Evolutionary conservation across 768 basidiomycete species (phyloP), one percentile per base, ranked within the genome.

Genomic region (Mycena rebaudengoi): DNA sequence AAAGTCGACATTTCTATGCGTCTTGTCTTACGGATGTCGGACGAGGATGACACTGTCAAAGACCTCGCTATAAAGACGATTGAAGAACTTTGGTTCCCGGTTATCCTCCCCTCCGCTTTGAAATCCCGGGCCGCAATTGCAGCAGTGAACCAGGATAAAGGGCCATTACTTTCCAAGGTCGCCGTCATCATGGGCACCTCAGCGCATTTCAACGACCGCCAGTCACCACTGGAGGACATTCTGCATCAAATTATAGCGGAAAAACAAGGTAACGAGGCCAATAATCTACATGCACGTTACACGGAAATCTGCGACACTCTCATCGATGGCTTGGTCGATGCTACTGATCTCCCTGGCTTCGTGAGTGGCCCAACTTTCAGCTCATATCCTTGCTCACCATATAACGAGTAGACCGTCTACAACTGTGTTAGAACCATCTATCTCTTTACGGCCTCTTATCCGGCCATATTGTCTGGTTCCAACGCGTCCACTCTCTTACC

Each of bases 11-110:
- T 98, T 49, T 88, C 91, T 64, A 88, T 86, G 1, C 88, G 89
- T 58, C 84, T 99, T 21, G 89, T 98, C 3, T 79, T 90, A 32
- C 88, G 96, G 14, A 91, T 95, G 82, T 74, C 90, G 40, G 98
- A 99, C 69, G 95, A 98, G 72, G 98, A 99, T 72, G 96, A 98
- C 45, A 89, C 88, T 0, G 94, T 99, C 66, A 97, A 94, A 81
- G 97, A 98, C 53, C 85, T 98, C 16, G 95, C 97, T 0, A 80
- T 92, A 68, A 96, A 95, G 74, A 89, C 94, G 0, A 77, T 98
- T 35, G 95, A 96, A 68, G 96, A 98, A 66, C 78, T 98, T 4
- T 96, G 96, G 93, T 97, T 98, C 73, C 82, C 85, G 41, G 78
- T 75, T 21, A 28, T 70, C 4, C 67, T 76, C 12, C 75, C 81